Evolutionary conservation across 139 green algal species (phyloP), one percentile per base, ranked within the genome.

Genomic region (Volvox reticuliferus): DNA sequence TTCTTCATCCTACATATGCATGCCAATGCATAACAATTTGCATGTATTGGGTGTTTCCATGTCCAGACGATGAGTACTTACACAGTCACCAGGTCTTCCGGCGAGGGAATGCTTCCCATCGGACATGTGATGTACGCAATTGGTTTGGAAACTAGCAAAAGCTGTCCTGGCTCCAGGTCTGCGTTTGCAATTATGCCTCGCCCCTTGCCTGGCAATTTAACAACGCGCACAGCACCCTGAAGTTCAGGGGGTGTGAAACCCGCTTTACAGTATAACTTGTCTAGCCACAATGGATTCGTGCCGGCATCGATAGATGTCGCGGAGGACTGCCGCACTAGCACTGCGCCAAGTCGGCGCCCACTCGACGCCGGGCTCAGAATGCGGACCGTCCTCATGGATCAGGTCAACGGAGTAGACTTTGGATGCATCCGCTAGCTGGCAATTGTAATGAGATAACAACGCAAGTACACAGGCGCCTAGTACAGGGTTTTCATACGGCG

Each of bases 121-220:
- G 37, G 63, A 16, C 36, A 68, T 37, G 36, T 55, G 0, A 89
- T 24, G 26, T 69, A 89, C 0, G 67, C 67, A 1, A 89, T 5
- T 13, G 83, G 83, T 65, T 80, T 32, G 12, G 85, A 89, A 0
- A 89, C 85, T 0, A 89, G 26, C 0, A 82, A n/a, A 21, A 82
- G 69, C 37, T 82, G 24, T 21, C 85, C 69, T 13, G 69, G n/a
- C 17, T 37, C 19, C 28, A 89, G 16, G 37, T 82, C 28, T 5
- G 73, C 28, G 3, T 44, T 26, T 13, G 85, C 85, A 6, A 89
- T 3, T 0, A 89, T 30, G 37, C 85, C 85, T 6, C 69, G 69
- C 14, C 85, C 85, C 0, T 50, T 28, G 14, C 85, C 68, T 0
- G 83, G 67, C 24, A 88, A 24, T 0, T 36, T 1, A 26, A 20